Base-by-base conservation (phyloP, 2,329 filamentous ascomycete genomes). In the Ophiostoma tasmaniense region DNA sequence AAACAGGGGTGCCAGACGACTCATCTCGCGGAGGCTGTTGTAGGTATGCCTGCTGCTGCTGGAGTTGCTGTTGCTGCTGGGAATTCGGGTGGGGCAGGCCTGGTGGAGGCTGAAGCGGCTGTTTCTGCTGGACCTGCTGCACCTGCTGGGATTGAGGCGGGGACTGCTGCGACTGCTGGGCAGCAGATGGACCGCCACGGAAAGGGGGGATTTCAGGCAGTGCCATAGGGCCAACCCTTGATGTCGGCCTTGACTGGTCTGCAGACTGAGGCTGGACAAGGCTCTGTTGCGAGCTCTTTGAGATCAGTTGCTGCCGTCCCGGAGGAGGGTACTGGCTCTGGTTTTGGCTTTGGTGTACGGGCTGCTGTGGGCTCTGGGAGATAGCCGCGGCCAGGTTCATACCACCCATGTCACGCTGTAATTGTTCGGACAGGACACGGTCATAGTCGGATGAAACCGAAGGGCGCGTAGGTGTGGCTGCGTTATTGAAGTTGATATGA, bases 321-420 rank as follows among this genome's bases (percentile, higher is more conserved):
- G 66, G 68, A 2, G 35, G 20, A 2, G 37, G 73, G 2, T 71
- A 68, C 35, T 73, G 74, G 17, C 17, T 45, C 20, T 45, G 42
- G 17, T 45, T 45, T n/a, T 66, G 64, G 64, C 33, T 59, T 20
- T 66, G 68, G 35, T 71, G 65, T 2, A 66, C 42, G 6, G 68
- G 35, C 28, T 68, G 65, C 35, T 55, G 42, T 14, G 69, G 42
- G 0, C 66, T 68, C 1, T 69, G 71, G 0, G 67, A 67, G 39
- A 80, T 76, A 17, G 78, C 77, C 1, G 78, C 71, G 8, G 77
- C 78, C 62, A 89, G 77, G 68, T 84, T 86, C 72, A 89, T 78
- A 72, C 81, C 81, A 37, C 81, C 81, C 79, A 89, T 85, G 71
- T 89, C 87, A 69, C 83, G 83, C 72, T 86, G 85, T n/a, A 90